Base-by-base conservation (phyloP, 1,284 basidiomycete species). In the Ganoderma boninense region DNA sequence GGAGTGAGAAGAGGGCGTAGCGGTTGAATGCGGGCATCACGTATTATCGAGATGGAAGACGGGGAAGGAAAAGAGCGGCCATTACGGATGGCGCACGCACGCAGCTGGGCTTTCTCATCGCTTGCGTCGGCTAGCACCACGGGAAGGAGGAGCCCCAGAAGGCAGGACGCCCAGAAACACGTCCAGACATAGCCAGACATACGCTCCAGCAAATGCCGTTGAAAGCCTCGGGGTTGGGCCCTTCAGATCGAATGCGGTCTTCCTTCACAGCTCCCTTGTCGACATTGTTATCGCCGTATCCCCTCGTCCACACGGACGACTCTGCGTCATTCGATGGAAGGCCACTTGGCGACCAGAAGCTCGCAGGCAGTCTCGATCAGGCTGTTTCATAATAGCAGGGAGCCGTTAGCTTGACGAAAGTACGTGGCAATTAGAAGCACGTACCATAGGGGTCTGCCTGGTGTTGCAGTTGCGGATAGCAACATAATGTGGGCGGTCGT, bases 41-140 rank as follows among this genome's bases (percentile, higher is more conserved):
- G 49, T 52, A 52, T 57, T 29, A 57, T 57, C 14, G 29, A 60
- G 20, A 40, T 60, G 18, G 35, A 40, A 40, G 14, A 35, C 35
- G 29, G 57, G 57, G 35, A 32, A 40, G 2, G 57, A 60, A 29
- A 10, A 60, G 57, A 35, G 40, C 32, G 57, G 18, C 35, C 57
- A 60, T 60, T 40, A 18, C 56, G 32, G 56, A 57, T 18, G 56
- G 14, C 56, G 35, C 32, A 57, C 57, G 35, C 16, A 40, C 32
- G 57, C 20, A 32, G 35, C n/a, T 40, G 32, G 20, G 40, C 16
- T 29, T 35, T 60, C 57, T 60, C 32, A 38, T 60, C 57, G 57
- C 57, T 60, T 60, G 57, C 20, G 57, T 60, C 57, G 57, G 57
- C 57, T 60, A 60, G 57, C 35, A 60, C 35, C 35, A 40, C 18